A percentile compares a stretch with the other conserved stretches of the same genome.
Conservation (phyloP, 2,329 filamentous ascomycete genomes). For the Metarhizium rileyi region DNA sequence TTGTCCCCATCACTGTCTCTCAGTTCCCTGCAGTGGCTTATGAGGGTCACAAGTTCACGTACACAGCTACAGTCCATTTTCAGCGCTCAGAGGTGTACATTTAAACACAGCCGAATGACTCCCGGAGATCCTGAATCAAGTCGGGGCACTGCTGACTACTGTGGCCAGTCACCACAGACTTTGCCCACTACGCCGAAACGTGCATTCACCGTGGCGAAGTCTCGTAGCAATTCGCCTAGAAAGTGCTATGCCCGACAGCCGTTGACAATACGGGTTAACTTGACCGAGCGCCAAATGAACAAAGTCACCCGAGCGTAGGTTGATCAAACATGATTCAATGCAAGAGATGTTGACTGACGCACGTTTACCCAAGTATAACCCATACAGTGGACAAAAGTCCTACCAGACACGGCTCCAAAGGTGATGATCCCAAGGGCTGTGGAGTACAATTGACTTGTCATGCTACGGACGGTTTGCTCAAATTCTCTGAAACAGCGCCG, state of each 20-base stretch:
- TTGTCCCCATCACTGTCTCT: background rate
- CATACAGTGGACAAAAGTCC: conserved; percentile 20
- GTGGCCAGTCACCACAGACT: background rate
- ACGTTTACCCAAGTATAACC: conserved; percentile 21
- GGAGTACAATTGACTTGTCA: background rate
- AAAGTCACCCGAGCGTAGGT: conserved; percentile 36
- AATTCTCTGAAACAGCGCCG: background rate
- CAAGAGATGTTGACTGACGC: conserved; percentile 3
- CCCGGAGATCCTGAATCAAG: background rate
- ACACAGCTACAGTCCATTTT: too few relatives aligned
- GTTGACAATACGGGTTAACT: conserved; percentile 36
- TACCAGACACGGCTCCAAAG: conserved; percentile 8
- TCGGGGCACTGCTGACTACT: background rate
- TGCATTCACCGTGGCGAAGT: conserved; percentile 14
- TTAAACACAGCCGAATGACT: background rate
- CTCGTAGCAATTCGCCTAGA: conserved; percentile 21
- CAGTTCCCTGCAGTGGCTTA: too few relatives aligned
- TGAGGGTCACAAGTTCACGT: too few relatives aligned
- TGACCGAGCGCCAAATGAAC: conserved; percentile 40
- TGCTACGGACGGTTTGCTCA: background rate
- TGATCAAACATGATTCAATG: background rate
- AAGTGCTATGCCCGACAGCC: conserved; percentile 26
- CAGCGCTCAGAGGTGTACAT: too few relatives aligned
- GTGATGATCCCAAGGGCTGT: background rate
- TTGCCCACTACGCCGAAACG: background rate